Evolutionary conservation across 257 asterid genomes (phyloP), one percentile per base, ranked within the genome.

Genomic region (Plantago major): DNA sequence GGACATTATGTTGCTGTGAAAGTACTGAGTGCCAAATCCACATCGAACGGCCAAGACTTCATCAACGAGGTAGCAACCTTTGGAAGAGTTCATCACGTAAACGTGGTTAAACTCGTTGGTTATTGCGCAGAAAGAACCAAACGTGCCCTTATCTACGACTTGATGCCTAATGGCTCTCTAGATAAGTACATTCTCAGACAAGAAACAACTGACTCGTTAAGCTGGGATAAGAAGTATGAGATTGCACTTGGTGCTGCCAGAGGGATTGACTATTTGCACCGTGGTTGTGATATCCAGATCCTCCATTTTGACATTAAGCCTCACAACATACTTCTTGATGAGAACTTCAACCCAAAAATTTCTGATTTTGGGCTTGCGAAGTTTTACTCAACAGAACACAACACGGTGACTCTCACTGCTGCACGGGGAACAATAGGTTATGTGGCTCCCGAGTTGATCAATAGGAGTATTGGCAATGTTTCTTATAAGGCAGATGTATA

Each of bases 1-100:
- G 72, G 78, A 6, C 46, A 16, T 10, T 67, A 38, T 7, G 72
- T 64, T 0, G 81, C 75, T 3, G 65, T 76, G 6, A 76, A 76
- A 42, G 42, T 76, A 42, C 30, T 76, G 40, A 33, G 40, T 7
- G 30, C 46, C 19, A 68, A 67, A 13, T 62, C 68, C 1, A 67
- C 17, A 33, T 14, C 33, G 3, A 58, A 44, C 7, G 70, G 74
- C 0, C 77, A 67, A 54, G 81, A 76, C 28, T 71, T 76, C 67
- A 76, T 71, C 45, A 71, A 67, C 26, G 77, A 75, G 55, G 77
- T 71, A 13, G 71, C 74, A 7, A 71, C 80, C 58, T 46, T 60
- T 2, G 76, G 79, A 55, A 74, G 73, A 52, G 71, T 74, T 18
- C 79, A 70, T 51, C 76, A 70, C 37, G 70, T 70, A 26, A 75